phyloP scores from a whole-genome alignment of 352 stramenopile species.

The Globisporangium nodosum region DNA sequence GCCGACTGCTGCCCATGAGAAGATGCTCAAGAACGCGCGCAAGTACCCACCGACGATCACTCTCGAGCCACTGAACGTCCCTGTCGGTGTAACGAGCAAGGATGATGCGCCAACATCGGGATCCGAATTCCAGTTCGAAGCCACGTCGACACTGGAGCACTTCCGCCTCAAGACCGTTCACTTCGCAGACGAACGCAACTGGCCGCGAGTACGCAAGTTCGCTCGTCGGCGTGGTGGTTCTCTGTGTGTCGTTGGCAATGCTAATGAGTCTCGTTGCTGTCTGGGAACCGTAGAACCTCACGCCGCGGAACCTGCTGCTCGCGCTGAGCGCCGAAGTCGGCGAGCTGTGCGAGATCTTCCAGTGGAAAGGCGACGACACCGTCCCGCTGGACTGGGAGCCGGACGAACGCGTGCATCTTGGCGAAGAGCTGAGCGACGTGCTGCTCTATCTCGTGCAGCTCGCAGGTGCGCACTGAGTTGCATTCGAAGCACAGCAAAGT shows the following conservation, averaged over 20 bases:
- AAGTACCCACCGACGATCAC: constrained; percentile 67
- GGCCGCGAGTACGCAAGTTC: constrained; percentile 30
- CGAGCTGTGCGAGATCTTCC: constrained; percentile 92
- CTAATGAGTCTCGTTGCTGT: background rate
- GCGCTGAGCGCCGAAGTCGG: constrained; percentile 94
- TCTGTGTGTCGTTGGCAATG: no score
- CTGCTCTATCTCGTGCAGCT: constrained; percentile 95
- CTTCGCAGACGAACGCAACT: constrained; percentile 60
- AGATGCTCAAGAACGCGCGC: constrained; percentile 88
- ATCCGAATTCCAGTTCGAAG: constrained; percentile 24
- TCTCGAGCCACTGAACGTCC: background rate
- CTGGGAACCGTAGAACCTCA: constrained; percentile 30
- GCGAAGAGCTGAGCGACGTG: constrained; percentile 96
- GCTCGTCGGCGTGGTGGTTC: background rate
- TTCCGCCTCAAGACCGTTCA: constrained; percentile 46
- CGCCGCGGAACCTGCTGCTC: constrained; percentile 91
- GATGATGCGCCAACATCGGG: background rate
- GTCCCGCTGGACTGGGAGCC: constrained; percentile 46
- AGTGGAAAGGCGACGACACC: constrained; percentile 91
- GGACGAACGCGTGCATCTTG: constrained; percentile 88
- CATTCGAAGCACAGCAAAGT: no score
- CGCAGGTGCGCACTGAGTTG: constrained; percentile 25
- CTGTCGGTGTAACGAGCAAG: background rate
- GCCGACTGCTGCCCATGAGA: constrained; percentile 82
- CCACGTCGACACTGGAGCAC: constrained; percentile 41